Evolutionary conservation across 345 rosid species (phyloP).

Genomic region (Acer saccharum): DNA sequence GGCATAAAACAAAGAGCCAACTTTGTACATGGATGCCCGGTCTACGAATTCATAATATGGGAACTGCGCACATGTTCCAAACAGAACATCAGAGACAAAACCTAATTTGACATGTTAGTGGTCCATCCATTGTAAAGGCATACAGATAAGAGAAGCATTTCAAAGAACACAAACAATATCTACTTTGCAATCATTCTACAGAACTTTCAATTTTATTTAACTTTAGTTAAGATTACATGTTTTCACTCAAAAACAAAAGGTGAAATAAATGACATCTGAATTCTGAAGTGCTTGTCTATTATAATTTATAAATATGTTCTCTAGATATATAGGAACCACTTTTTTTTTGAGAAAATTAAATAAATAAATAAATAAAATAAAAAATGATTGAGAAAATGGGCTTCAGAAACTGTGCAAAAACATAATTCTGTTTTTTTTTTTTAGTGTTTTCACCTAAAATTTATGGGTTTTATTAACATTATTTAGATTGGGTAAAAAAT

Average conservation of each 20-base stretch:
- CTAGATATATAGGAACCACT: too few species aligned
- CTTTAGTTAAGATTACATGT: not conserved
- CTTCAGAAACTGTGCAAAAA: too few species aligned
- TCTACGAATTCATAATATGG: constrained; percentile 96
- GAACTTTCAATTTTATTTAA: not conserved
- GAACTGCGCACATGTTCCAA: constrained; percentile 70
- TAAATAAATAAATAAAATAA: too few species aligned
- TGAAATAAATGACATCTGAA: not conserved
- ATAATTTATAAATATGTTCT: too few species aligned
- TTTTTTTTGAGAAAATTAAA: too few species aligned
- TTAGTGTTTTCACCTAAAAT: too few species aligned
- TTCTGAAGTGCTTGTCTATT: too few species aligned
- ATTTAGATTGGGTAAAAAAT: too few species aligned
- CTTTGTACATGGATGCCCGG: constrained; percentile 91
- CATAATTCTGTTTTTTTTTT: too few species aligned
- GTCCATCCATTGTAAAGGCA: not conserved
- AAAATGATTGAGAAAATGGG: too few species aligned
- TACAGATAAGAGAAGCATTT: not conserved
- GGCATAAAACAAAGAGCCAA: constrained; percentile 95
- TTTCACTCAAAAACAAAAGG: not conserved
- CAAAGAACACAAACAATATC: not conserved
- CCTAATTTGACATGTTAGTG: not conserved
- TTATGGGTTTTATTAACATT: too few species aligned
- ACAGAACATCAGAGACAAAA: constrained; percentile 19
- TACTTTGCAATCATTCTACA: not conserved